A percentile compares a stretch with the other conserved stretches of the same genome.
Evolutionary conservation across 805 yeast species (phyloP).

Genomic region (Ogataea allantospora): DNA sequence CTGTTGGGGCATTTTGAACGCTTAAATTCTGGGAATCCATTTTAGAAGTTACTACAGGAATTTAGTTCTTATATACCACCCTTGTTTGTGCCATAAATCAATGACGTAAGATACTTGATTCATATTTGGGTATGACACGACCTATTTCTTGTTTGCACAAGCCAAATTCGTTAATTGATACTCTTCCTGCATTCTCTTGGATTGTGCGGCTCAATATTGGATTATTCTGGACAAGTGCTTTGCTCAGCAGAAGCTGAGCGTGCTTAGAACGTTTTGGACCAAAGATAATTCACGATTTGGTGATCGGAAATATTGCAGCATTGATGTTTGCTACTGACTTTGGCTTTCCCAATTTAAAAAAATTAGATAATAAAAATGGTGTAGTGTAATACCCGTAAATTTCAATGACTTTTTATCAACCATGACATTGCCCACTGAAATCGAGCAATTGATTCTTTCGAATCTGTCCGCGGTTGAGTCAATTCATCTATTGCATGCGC

Average conservation of each 20-base stretch:
- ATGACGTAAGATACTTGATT: constrained; percentile 8
- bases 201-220: too few species aligned
- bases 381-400: too few species aligned
- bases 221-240: too few species aligned
- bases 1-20: constrained; percentile 17
- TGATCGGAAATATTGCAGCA: too few species aligned
- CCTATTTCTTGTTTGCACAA: too few species aligned
- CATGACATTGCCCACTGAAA: constrained; percentile 8
- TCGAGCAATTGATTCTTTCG: constrained; percentile 14
- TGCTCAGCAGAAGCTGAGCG: too few species aligned
- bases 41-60: background rate
- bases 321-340: too few species aligned
- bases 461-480: constrained; percentile 7
- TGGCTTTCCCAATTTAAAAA: too few species aligned
- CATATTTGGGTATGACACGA: background rate
- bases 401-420: background rate
- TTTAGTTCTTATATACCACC: constrained; percentile 4
- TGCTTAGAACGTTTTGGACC: too few species aligned
- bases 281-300: too few species aligned
- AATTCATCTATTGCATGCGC: constrained; percentile 6
- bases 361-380: background rate
- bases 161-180: too few species aligned
- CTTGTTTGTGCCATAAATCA: background rate
- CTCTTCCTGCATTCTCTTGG: constrained; percentile 3
- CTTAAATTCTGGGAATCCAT: constrained; percentile 13